phyloP scores from a whole-genome alignment of 2,329 filamentous ascomycete genomes.

The Calonectria ilicicola region DNA sequence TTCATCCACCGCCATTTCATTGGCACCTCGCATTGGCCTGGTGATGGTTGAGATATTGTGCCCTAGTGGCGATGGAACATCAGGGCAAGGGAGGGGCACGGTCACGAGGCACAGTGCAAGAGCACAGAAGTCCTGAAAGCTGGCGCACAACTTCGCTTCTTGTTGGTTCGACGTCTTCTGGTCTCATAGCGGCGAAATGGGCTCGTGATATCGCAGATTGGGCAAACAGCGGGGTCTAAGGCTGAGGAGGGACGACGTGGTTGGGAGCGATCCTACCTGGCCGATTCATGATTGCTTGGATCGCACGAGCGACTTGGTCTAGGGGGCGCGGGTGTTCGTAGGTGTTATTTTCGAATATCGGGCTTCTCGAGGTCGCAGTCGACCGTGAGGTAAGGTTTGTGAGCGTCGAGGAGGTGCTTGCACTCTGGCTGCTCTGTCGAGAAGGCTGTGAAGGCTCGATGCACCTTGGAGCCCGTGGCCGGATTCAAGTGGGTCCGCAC shows the following conservation, averaged over 20 bases:
- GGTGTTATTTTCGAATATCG: constrained; percentile 29
- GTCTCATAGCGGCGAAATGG: constrained; percentile 29
- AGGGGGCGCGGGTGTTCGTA: constrained; percentile 19
- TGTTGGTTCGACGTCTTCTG: background rate
- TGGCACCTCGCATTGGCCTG: constrained; percentile 28
- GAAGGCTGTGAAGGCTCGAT: constrained; percentile 43
- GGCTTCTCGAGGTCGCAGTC: constrained; percentile 27
- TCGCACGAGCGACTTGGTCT: constrained; percentile 38
- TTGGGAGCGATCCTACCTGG: constrained; percentile 63
- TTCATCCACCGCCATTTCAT: constrained; percentile 17
- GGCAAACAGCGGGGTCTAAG: constrained; percentile 41
- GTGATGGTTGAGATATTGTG: constrained; percentile 28
- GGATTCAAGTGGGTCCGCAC: constrained; percentile 56
- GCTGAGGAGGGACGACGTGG: constrained; percentile 41
- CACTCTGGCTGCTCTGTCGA: constrained; percentile 39
- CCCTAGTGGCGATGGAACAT: constrained; percentile 24
- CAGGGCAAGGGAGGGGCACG: constrained; percentile 32
- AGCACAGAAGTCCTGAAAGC: constrained; percentile 25
- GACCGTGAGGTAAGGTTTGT: constrained; percentile 41
- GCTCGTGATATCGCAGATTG: constrained; percentile 33
- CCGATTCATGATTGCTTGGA: constrained; percentile 65
- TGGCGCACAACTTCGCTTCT: constrained; percentile 29
- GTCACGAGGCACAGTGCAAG: constrained; percentile 25
- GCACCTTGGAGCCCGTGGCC: constrained; percentile 43
- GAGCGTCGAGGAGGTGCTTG: constrained; percentile 34